phyloP scores from a whole-genome alignment of 176 grass and related monocot genomes.

The Alloteropsis semialata region DNA sequence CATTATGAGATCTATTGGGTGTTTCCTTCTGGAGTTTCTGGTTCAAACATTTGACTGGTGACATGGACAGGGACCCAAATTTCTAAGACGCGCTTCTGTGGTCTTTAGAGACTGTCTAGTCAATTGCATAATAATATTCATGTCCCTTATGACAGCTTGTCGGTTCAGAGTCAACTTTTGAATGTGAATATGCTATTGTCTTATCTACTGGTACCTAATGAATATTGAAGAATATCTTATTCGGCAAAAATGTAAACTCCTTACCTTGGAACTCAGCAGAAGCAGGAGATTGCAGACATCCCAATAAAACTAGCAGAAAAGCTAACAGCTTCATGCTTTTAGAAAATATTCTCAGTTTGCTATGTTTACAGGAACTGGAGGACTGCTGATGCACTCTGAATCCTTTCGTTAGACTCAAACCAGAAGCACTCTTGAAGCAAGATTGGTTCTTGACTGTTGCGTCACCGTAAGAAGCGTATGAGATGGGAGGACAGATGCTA shows the following conservation, averaged over 20 bases:
- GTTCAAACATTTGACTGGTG: constrained; percentile 15
- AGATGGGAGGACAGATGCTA: background rate
- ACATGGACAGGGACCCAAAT: constrained; percentile 6
- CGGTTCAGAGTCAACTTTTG: background rate
- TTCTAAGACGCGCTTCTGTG: background rate
- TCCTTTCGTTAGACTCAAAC: constrained; percentile 5
- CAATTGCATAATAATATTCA: background rate
- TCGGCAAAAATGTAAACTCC: constrained; percentile 11
- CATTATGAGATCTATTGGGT: background rate
- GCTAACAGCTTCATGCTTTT: constrained; percentile 43
- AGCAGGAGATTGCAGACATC: constrained; percentile 30
- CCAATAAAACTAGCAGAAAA: constrained; percentile 41
- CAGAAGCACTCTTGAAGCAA: background rate
- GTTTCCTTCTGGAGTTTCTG: background rate
- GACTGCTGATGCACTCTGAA: background rate
- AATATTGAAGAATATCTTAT: background rate
- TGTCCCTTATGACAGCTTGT: background rate
- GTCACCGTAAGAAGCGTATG: background rate
- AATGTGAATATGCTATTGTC: background rate
- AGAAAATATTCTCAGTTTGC: background rate
- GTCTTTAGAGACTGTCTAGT: background rate
- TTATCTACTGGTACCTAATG: background rate
- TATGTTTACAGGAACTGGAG: constrained; percentile 21
- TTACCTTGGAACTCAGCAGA: constrained; percentile 45
- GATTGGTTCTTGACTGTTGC: background rate